phyloP scores from a whole-genome alignment of 225 moss, liverwort and hornwort genomes.

The Sphagnum contortum region DNA sequence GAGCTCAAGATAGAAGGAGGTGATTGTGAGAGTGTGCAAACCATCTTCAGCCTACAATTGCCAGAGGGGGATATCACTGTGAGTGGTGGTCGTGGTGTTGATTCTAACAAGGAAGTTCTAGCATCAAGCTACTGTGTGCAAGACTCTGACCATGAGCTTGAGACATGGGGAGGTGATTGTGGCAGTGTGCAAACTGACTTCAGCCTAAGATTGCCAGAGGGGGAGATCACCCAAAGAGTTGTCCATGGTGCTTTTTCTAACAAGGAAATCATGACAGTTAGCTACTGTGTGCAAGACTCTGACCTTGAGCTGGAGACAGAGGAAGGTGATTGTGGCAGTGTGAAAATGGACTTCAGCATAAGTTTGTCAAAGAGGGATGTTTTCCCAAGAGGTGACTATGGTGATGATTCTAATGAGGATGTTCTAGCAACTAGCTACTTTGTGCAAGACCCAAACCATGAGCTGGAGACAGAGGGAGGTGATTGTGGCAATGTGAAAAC shows the following conservation, averaged over 20 bases:
- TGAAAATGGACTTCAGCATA: slow-evolving; percentile 1
- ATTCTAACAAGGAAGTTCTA: too few relatives aligned
- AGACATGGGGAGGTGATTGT: not conserved
- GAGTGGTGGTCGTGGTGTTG: too few relatives aligned
- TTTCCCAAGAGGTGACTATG: too few relatives aligned
- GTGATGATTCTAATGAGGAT: too few relatives aligned
- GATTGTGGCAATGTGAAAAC: not conserved
- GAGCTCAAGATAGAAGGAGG: not conserved
- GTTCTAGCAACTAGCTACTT: too few relatives aligned
- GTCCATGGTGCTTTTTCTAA: too few relatives aligned
- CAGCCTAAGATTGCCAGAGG: not conserved
- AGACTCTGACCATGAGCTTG: not conserved
- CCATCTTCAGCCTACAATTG: not conserved
- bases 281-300: too few relatives aligned
- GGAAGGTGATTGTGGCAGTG: not conserved
- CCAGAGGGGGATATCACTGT: not conserved
- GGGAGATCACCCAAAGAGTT: too few relatives aligned
- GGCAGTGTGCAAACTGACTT: not conserved
- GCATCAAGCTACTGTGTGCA: too few relatives aligned
- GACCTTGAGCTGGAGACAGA: not conserved
- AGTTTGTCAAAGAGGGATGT: not conserved
- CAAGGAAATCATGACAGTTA: too few relatives aligned
- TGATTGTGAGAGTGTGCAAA: not conserved
- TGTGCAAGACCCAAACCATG: not conserved
- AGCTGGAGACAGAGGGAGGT: not conserved